Percentiles rank a stretch among this genome's conserved stretches.
phyloP scores from a whole-genome alignment of 805 yeast genomes.

The Phaffomyces antillensis region DNA sequence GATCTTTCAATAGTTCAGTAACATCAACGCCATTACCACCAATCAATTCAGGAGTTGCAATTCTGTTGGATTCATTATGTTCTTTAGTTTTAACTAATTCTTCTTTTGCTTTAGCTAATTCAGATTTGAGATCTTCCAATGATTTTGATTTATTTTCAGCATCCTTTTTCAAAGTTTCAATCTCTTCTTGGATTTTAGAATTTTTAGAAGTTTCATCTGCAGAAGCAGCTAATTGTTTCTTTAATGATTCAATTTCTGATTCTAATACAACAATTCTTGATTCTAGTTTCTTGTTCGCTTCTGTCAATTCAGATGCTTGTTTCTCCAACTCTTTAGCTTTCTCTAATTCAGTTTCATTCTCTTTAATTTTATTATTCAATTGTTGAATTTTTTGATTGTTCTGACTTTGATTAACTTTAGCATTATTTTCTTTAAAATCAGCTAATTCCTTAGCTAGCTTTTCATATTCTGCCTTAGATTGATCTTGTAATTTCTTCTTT shows the following conservation, averaged over 20 bases:
- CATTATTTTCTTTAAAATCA: conserved; percentile 15
- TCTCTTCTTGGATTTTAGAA: conserved; percentile 6
- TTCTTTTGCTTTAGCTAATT: conserved; percentile 16
- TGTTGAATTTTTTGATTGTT: conserved; percentile 1
- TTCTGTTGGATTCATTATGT: conserved; percentile 7
- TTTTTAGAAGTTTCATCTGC: conserved; percentile 2
- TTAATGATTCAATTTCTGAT: conserved; percentile 9
- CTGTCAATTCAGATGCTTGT: conserved; percentile 26
- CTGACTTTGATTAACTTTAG: conserved; percentile 7
- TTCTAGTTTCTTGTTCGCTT: conserved; percentile 30
- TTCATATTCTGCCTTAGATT: conserved; percentile 1
- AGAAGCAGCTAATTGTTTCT: conserved; percentile 3
- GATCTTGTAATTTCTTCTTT: conserved; percentile 9
- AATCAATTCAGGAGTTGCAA: conserved; percentile 1
- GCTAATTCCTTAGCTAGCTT: conserved; percentile 8
- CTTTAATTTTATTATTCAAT: conserved; percentile 16
- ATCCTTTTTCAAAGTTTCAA: conserved; percentile 6
- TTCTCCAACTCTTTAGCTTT: conserved; percentile 32
- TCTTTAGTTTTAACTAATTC: conserved; percentile 8
- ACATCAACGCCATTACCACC: background rate
- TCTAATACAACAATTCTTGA: conserved; percentile 11
- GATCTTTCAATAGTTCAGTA: conserved; percentile 13
- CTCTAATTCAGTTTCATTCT: conserved; percentile 18
- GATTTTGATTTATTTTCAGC: no score
- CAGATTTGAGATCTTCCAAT: conserved; percentile 5